Conservation (phyloP, 2,329 filamentous ascomycete genomes). For the Xylaria digitata region DNA sequence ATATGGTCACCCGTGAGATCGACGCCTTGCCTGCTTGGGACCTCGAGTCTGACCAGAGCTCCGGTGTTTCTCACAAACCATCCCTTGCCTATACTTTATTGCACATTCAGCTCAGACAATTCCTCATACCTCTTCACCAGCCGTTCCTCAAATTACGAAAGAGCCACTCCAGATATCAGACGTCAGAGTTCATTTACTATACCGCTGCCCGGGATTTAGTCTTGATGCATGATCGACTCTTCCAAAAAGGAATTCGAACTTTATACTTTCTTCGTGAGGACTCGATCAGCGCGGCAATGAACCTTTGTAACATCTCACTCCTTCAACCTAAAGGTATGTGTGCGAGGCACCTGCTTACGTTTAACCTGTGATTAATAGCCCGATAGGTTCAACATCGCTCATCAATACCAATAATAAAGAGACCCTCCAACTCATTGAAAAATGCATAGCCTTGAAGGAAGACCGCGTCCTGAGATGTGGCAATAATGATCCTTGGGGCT, state of each 20-base stretch:
- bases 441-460: conserved; percentile 70
- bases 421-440: conserved; percentile 70
- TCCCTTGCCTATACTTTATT: conserved; percentile 69
- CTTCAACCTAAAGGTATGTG: conserved; percentile 62
- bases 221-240: conserved; percentile 69
- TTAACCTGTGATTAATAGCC: conserved; percentile 31
- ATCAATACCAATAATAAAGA: conserved; percentile 72
- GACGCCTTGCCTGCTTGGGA: conserved; percentile 70
- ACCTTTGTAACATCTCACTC: conserved; percentile 70
- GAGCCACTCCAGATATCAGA: conserved; percentile 70
- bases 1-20: conserved; percentile 70
- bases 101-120: conserved; percentile 70
- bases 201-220: conserved; percentile 71
- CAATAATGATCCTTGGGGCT: conserved; percentile 73
- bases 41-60: conserved; percentile 52
- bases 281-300: conserved; percentile 68
- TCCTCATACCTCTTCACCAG: conserved; percentile 71
- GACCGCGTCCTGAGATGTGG: conserved; percentile 70
- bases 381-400: conserved; percentile 66
- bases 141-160: conserved; percentile 70
- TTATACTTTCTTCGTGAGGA: conserved; percentile 71
- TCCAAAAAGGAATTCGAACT: conserved; percentile 67
- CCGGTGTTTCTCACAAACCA: conserved; percentile 62
- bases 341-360: background rate
- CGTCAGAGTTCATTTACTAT: conserved; percentile 72